Evolutionary conservation across 768 basidiomycete genomes (phyloP), one percentile per base, ranked within the genome.

Genomic region (Sarcodon sp.): DNA sequence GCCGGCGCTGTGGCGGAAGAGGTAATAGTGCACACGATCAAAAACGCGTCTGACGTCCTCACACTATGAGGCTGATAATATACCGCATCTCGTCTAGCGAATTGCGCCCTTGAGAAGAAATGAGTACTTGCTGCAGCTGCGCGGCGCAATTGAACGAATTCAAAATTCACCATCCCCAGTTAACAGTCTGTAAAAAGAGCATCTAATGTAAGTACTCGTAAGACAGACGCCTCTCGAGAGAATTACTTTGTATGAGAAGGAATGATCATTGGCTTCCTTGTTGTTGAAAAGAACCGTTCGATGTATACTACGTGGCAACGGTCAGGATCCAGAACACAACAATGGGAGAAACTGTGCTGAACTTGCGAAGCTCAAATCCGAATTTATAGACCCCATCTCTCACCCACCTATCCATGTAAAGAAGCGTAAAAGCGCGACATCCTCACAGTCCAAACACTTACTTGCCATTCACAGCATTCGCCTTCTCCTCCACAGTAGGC

Each of bases 341-440:
- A 35, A 45, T 12, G 18, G 21, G 44, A 53, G 31, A 53, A 45
- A 8, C 21, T 15, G 16, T 27, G 18, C 31, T 59, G 54, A 54
- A 80, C 86, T 77, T 83, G 57, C 77, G 75, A 54, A 91, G 67
- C 58, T 90, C 88, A 55, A 92, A 90, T 51, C 74, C 79, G 61
- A 91, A 92, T 57, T 80, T 87, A 66, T 77, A 91, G n/a, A 83
- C 65, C 1, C 88, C 88, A 49, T 88, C 83, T 12, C 89, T 76
- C n/a, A 74, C 64, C 88, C 88, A 92, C 66, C 84, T 89, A 35
- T 4, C 35, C 6, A 15, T 27, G 32, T 12, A 36, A 35, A 33
- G 15, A 4, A 44, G n/a, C 32, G 44, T 43, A 33, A 18, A 27
- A 18, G 13, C 31, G 13, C 39, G 39, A 13, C 15, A 13, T 3